Evolutionary conservation across 176 grass and related monocot genomes (phyloP), one percentile per base, ranked within the genome.

Genomic region (Paspalum vaginatum): DNA sequence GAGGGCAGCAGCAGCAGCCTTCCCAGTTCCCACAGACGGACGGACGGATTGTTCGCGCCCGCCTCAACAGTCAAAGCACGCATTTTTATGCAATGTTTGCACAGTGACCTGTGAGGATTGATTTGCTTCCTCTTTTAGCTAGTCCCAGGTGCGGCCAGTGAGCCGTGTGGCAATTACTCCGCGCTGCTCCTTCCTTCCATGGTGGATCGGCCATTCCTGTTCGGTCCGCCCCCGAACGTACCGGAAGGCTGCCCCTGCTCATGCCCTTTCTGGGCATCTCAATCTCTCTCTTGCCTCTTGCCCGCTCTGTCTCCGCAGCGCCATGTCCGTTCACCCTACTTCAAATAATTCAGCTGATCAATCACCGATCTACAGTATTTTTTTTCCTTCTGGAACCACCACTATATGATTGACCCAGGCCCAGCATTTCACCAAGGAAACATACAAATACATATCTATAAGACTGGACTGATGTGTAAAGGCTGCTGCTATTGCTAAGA

Each of bases 91-190:
- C 71, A 43, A 67, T 45, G 72, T 21, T 8, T 14, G 70, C 76
- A 61, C 82, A 70, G 61, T 68, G 42, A 6, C 16, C 64, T 24
- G 3, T 49, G 39, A 32, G 32, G 32, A 32, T 49, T 20, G 71
- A 89, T 89, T 71, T 57, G 77, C 77, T 71, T 58, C 77, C 82
- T 0, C 65, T 85, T 43, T 47, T 75, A 47, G 77, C 9, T 71
- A 26, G 38, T 81, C 56, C 71, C 80, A 81, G 70, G 82, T 14
- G 21, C 57, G 20, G 63, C 54, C 3, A 32, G 32, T 32, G 57
- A 39, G 63, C 74, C 63, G 47, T 69, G 87, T 61, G 11, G 41
- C 82, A 89, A 70, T 89, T 89, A 70, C 63, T 71, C 71, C 57
- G 37, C 37, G 7, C 26, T 74, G 0, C 67, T 48, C 70, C 67